Percentiles rank a stretch among this genome's conserved stretches.
Conservation (phyloP, 306 rosid genomes). For the Phaseolus lunatus region DNA sequence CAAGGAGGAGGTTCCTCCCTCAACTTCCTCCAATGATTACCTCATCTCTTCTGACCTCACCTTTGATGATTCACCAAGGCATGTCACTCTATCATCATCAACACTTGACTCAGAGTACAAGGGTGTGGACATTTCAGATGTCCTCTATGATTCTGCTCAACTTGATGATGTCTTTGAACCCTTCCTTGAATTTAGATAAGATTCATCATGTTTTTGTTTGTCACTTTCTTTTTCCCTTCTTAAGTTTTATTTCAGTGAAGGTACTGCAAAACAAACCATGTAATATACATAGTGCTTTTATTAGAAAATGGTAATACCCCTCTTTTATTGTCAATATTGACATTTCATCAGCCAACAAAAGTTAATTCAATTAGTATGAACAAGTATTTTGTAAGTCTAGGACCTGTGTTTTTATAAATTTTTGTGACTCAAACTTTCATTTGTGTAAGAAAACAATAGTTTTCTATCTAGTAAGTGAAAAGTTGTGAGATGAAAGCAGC, state of each 20-base stretch:
- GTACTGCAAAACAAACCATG: neutral
- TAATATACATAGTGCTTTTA: neutral
- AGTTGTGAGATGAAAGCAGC: neutral
- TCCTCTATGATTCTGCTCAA: conserved; percentile 20
- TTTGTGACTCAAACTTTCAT: neutral
- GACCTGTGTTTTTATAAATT: too few relatives aligned
- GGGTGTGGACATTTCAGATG: conserved; percentile 26
- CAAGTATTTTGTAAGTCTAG: too few relatives aligned
- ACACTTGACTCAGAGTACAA: conserved; percentile 35
- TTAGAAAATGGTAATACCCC: conserved; percentile 19
- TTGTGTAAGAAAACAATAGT: neutral
- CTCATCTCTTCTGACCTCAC: conserved; percentile 43
- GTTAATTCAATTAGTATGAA: neutral
- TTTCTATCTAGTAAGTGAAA: neutral
- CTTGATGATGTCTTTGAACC: conserved; percentile 27
- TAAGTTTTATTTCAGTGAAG: neutral
- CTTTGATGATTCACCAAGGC: conserved; percentile 35
- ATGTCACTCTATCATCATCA: conserved; percentile 41
- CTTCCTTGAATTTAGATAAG: conserved; percentile 13
- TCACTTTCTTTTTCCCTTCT: neutral
- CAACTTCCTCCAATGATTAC: conserved; percentile 49
- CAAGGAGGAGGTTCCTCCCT: conserved; percentile 41
- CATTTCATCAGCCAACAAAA: neutral
- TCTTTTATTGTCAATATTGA: conserved; percentile 9
- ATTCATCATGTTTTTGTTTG: conserved; percentile 10